phyloP scores from a whole-genome alignment of 1,139 yeast species.

The Saccharomycopsis hybrid region DNA sequence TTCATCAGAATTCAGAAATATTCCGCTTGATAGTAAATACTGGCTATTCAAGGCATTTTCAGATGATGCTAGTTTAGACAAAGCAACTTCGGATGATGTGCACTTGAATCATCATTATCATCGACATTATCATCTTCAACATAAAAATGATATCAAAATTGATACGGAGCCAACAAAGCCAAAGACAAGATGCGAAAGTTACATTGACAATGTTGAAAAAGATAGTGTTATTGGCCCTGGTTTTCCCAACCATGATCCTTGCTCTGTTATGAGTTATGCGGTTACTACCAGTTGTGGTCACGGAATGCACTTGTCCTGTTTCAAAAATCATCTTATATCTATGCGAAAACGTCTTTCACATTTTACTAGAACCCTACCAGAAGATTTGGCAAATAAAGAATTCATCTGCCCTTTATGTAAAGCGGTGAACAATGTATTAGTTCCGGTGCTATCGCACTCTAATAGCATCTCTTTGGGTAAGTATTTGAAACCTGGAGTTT shows the following conservation, averaged over 20 bases:
- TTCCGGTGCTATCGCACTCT: slow-evolving; percentile 46
- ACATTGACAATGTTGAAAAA: slow-evolving; percentile 34
- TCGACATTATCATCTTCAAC: not conserved
- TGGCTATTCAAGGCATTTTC: slow-evolving; percentile 66
- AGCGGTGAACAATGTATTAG: slow-evolving; percentile 73
- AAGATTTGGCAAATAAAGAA: slow-evolving; percentile 61
- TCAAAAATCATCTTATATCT: slow-evolving; percentile 51
- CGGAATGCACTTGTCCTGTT: slow-evolving; percentile 84
- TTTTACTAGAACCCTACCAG: slow-evolving; percentile 78
- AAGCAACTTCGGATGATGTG: not conserved
- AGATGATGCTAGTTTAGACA: slow-evolving; percentile 46
- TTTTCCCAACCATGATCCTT: slow-evolving; percentile 39
- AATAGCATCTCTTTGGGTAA: slow-evolving; percentile 7
- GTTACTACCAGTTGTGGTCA: slow-evolving; percentile 87
- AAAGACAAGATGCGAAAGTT: slow-evolving; percentile 32
- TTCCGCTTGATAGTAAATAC: slow-evolving; percentile 57
- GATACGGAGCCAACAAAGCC: slow-evolving; percentile 21
- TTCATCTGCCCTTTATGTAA: slow-evolving; percentile 89
- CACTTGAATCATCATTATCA: not conserved
- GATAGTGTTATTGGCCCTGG: slow-evolving; percentile 63
- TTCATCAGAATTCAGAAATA: slow-evolving; percentile 53
- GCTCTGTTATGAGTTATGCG: slow-evolving; percentile 38
- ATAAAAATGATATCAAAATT: slow-evolving; percentile 8
- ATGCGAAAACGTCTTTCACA: slow-evolving; percentile 56
- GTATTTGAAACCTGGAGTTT: slow-evolving; percentile 4